A percentile compares a stretch with the other conserved stretches of the same genome.
Conservation (phyloP, 805 yeast species). For the Pichia phayaonensis region DNA sequence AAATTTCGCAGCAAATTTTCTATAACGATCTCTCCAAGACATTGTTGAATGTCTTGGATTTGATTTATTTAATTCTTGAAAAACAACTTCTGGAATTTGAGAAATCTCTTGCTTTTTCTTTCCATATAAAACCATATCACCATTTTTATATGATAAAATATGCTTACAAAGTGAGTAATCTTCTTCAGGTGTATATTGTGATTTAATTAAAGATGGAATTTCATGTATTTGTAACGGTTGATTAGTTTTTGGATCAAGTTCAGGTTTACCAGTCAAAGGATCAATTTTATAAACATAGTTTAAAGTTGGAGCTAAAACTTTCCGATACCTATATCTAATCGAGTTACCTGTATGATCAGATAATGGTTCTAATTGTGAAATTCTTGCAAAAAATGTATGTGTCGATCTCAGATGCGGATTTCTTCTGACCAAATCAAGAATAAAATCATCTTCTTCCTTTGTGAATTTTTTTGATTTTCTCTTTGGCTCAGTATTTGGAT, state of each 20-base stretch:
- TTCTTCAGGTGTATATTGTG: constrained; percentile 60
- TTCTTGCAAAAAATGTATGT: constrained; percentile 56
- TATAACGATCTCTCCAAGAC: constrained; percentile 79
- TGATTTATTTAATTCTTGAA: constrained; percentile 31
- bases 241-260: constrained; percentile 35
- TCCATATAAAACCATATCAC: constrained; percentile 8
- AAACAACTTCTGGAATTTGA: constrained; percentile 32
- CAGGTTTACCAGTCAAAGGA: constrained; percentile 33
- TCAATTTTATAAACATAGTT: constrained; percentile 44
- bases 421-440: constrained; percentile 58
- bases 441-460: constrained; percentile 54
- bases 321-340: constrained; percentile 54
- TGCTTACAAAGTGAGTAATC: constrained; percentile 50
- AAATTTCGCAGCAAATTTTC: constrained; percentile 58
- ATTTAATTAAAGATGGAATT: constrained; percentile 47
- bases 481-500: constrained; percentile 19
- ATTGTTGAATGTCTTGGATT: constrained; percentile 51
- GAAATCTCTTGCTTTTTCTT: constrained; percentile 19
- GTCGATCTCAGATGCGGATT: constrained; percentile 63
- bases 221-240: constrained; percentile 33
- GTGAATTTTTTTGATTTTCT: constrained; percentile 43
- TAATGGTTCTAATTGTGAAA: constrained; percentile 42
- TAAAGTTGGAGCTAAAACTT: constrained; percentile 33
- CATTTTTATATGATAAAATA: constrained; percentile 18
- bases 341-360: constrained; percentile 71